Percentiles rank a stretch among this genome's conserved stretches.
These are phyloP conservation scores for Podospora comata DNA, from an alignment of 495 filamentous ascomycete genomes.

Conservation along the genomic window DNA sequence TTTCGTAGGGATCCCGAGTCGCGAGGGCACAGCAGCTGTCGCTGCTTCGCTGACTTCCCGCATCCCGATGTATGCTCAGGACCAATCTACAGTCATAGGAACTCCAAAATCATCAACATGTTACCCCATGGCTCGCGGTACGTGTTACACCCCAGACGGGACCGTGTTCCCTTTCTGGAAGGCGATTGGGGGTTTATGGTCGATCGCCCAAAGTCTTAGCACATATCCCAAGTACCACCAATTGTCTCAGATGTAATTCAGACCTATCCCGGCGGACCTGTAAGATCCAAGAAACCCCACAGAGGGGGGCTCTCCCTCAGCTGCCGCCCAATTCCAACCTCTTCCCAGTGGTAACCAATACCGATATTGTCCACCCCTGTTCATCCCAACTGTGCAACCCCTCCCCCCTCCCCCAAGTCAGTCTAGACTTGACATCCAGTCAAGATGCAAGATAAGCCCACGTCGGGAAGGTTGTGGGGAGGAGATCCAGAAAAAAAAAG, in stretches of 20 bases:
- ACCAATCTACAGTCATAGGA: background rate
- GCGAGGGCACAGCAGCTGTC: background rate
- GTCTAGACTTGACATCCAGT: constrained; percentile 9
- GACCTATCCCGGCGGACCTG: background rate
- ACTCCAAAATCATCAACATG: background rate
- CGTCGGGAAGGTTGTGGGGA: constrained; percentile 12
- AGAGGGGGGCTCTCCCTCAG: background rate
- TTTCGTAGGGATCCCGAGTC: background rate
- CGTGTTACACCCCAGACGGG: background rate
- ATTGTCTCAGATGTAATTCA: background rate
- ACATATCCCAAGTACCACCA: too few species aligned
- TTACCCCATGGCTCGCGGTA: background rate
- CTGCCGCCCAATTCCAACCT: constrained; percentile 21
- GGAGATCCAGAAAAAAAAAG: background rate
- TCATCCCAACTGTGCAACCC: too few species aligned
- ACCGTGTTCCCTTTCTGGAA: constrained; percentile 9
- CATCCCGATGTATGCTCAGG: background rate
- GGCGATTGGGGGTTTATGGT: constrained; percentile 10
- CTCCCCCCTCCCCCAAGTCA: background rate
- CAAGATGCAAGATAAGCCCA: constrained; percentile 19
- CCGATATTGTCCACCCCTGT: background rate
- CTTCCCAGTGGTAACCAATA: constrained; percentile 7
- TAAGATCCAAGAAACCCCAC: background rate
- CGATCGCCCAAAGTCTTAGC: constrained; percentile 1
- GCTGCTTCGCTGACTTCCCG: background rate